Evolutionary conservation across 2,329 filamentous ascomycete genomes (phyloP).

Genomic region (Ophiostoma ulmi): DNA sequence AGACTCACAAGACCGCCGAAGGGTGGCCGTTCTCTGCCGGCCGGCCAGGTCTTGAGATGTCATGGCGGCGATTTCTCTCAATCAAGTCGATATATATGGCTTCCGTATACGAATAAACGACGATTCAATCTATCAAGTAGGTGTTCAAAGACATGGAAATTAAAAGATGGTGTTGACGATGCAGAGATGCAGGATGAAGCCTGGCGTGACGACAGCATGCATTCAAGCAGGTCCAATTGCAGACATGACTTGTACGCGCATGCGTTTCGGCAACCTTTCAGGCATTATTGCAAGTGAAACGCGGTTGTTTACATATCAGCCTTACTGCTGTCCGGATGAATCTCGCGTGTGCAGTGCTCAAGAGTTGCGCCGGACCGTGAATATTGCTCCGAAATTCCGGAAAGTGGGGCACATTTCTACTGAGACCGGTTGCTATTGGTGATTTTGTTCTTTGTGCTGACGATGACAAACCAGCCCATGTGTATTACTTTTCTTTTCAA

Average conservation of each 20-base stretch:
- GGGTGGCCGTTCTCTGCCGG: constrained; percentile 25
- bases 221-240: background rate
- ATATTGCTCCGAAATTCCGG: constrained; percentile 28
- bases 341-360: background rate
- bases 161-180: background rate
- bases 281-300: background rate
- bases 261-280: background rate
- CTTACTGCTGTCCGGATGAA: background rate
- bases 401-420: constrained; percentile 9
- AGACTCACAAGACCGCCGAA: constrained; percentile 29
- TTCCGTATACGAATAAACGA: background rate
- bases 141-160: no score
- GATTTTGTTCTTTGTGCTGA: background rate
- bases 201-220: background rate
- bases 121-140: no score
- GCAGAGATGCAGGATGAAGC: background rate
- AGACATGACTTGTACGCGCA: background rate
- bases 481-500: background rate
- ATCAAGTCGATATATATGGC: background rate
- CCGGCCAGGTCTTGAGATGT: constrained; percentile 3
- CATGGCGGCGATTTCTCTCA: background rate
- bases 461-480: background rate
- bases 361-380: constrained; percentile 17
- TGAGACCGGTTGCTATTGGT: background rate
- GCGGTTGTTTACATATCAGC: background rate